Evolutionary conservation across 495 filamentous ascomycete genomes (phyloP).

Genomic region (Daldinia caldariorum): DNA sequence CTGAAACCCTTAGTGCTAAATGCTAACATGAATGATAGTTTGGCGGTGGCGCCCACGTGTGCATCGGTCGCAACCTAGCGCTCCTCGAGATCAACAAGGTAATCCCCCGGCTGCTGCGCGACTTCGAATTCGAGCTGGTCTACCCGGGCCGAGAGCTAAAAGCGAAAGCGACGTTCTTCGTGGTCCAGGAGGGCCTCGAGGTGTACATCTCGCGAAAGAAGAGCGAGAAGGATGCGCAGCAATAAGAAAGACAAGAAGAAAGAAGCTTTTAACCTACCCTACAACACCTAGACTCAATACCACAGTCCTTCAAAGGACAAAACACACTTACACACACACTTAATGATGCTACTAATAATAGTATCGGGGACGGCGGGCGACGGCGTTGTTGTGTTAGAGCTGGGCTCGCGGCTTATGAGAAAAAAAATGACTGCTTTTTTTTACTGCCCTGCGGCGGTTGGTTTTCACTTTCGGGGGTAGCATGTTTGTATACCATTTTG

Average conservation of each 20-base stretch:
- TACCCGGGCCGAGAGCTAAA: constrained; percentile 56
- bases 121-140: constrained; percentile 62
- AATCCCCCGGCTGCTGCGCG: constrained; percentile 58
- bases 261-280: too few relatives aligned
- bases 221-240: constrained; percentile 26
- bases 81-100: constrained; percentile 69
- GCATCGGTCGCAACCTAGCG: constrained; percentile 65
- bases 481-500: constrained; percentile 29
- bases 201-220: constrained; percentile 51
- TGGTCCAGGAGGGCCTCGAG: constrained; percentile 61
- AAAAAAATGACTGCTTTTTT: constrained; percentile 7
- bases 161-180: constrained; percentile 64
- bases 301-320: constrained; percentile 5
- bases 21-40: constrained; percentile 48
- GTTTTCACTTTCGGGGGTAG: constrained; percentile 9
- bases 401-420: constrained; percentile 33
- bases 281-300: background rate
- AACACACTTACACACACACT: background rate
- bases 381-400: constrained; percentile 37
- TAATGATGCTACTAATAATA: constrained; percentile 37
- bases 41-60: constrained; percentile 62
- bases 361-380: constrained; percentile 40
- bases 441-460: background rate
- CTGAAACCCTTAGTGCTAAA: background rate
- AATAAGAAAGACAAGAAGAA: background rate